phyloP scores from a whole-genome alignment of 371 early-diverging fungal genomes.

The Actinomucor elegans region DNA sequence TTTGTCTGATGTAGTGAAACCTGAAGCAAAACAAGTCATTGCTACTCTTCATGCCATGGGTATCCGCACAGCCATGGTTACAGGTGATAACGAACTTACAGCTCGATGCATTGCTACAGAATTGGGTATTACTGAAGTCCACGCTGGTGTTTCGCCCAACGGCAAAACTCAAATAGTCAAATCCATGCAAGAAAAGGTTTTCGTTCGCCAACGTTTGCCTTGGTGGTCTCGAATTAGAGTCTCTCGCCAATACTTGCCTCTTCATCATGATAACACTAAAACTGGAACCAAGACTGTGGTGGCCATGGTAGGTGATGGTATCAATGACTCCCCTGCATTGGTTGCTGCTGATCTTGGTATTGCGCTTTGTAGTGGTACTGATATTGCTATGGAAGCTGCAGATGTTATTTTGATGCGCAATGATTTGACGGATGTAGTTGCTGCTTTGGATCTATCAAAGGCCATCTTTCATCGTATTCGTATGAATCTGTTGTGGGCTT shows the following conservation, averaged over 20 bases:
- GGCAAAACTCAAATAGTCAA: constrained; percentile 84
- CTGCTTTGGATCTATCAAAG: constrained; percentile 81
- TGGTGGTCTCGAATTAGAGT: not conserved
- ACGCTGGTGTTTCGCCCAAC: constrained; percentile 90
- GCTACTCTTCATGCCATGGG: constrained; percentile 74
- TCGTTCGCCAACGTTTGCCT: not conserved
- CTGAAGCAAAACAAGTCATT: constrained; percentile 73
- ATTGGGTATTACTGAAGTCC: constrained; percentile 77
- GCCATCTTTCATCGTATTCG: constrained; percentile 84
- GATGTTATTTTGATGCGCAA: constrained; percentile 83
- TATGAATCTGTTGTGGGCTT: constrained; percentile 89
- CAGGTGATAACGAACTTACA: constrained; percentile 89
- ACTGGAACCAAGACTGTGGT: constrained; percentile 45
- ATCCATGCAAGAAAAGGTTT: constrained; percentile 49
- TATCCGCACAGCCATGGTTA: constrained; percentile 84
- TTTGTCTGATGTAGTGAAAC: constrained; percentile 84
- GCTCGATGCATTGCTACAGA: constrained; percentile 72
- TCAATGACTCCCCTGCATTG: constrained; percentile 97
- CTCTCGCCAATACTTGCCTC: not conserved
- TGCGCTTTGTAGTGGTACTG: constrained; percentile 90
- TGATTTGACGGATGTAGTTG: constrained; percentile 82
- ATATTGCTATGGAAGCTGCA: constrained; percentile 95
- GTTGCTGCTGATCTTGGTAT: constrained; percentile 95
- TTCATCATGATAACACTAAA: not conserved
- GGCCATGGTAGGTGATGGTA: constrained; percentile 99